Evolutionary conservation across 169 alveolate species (phyloP), one percentile per base, ranked within the genome.

Genomic region (Cryptosporidium bovis): DNA sequence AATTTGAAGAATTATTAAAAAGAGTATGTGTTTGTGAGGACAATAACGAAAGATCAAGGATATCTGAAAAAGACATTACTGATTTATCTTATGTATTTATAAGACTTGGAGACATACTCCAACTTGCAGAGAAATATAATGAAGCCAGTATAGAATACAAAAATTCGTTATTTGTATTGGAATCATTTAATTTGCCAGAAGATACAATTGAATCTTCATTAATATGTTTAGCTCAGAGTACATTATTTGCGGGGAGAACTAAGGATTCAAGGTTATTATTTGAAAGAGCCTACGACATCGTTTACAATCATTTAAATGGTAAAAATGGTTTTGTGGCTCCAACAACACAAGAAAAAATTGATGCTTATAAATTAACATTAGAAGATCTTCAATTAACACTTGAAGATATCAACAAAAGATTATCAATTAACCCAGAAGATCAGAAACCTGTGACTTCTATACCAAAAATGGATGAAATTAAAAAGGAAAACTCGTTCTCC

Each of bases 181-280:
- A 77, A 40, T n/a, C 71, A 36, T 77, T 77, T 24, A 62, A 62
- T 15, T 15, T 62, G 5, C 65, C 87, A 40, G 65, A 60, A 3
- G 87, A 77, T 46, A 60, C 77, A 10, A 18, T 62, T 10, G 87
- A 77, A 48, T 60, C 87, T 48, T 46, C 87, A 40, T 29, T 77
- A 27, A 77, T 77, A 77, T 77, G 87, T 60, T 40, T 77, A 31
- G 87, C 87, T 60, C 87, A 77, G 56, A 77, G 87, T 34, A 77
- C 87, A 16, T 60, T 77, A 36, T 77, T 77, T 60, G 53, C 87
- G 1, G 87, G 87, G 0, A 77, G 56, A 48, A 60, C 56, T 24
- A 77, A 77, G 1, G 87, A 77, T 44, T 77, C 87, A 12, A 77
- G 58, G 48, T 0, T 4, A 27, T 27, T 77, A 31, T 77, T 77